Conservation (phyloP, 192 early-diverging fungal genomes). For the Allomyces macrogynus region DNA sequence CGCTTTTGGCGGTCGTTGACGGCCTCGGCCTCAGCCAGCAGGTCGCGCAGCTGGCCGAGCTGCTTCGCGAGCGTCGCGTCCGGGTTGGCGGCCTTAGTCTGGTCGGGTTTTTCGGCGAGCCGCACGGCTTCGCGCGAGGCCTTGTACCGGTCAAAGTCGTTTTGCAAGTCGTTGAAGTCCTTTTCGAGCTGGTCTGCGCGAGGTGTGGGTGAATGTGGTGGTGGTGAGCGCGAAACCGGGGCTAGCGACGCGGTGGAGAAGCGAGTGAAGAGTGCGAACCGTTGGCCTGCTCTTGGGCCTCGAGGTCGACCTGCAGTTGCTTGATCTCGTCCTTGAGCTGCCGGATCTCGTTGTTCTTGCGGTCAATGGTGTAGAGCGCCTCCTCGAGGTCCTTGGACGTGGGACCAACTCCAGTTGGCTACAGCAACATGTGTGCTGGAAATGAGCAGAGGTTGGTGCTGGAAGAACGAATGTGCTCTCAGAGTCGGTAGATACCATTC, state of each 20-base stretch:
- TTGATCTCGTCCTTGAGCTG: conserved; percentile 19
- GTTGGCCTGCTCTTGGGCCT: conserved; percentile 7
- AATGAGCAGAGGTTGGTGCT: too few species aligned
- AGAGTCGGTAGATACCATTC: background rate
- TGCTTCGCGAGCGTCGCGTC: conserved; percentile 5
- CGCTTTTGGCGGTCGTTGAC: conserved; percentile 11
- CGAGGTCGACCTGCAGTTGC: conserved; percentile 10
- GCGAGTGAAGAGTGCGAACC: background rate
- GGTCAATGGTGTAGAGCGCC: conserved; percentile 23
- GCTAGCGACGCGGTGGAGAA: too few species aligned
- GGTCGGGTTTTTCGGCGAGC: background rate
- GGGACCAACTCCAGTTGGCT: background rate
- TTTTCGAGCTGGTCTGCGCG: background rate
- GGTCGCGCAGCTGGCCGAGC: background rate
- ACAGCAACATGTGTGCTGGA: background rate
- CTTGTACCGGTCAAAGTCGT: background rate
- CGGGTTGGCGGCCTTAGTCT: background rate
- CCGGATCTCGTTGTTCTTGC: conserved; percentile 19
- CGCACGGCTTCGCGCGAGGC: background rate
- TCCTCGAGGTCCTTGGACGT: conserved; percentile 23
- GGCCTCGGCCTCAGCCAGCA: conserved; percentile 12
- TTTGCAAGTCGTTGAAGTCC: conserved; percentile 4
- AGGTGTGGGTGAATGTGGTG: too few species aligned
- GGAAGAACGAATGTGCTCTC: too few species aligned
- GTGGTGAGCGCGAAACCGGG: too few species aligned